Base-by-base conservation (phyloP, 345 rosid species). In the Anacardium occidentale region DNA sequence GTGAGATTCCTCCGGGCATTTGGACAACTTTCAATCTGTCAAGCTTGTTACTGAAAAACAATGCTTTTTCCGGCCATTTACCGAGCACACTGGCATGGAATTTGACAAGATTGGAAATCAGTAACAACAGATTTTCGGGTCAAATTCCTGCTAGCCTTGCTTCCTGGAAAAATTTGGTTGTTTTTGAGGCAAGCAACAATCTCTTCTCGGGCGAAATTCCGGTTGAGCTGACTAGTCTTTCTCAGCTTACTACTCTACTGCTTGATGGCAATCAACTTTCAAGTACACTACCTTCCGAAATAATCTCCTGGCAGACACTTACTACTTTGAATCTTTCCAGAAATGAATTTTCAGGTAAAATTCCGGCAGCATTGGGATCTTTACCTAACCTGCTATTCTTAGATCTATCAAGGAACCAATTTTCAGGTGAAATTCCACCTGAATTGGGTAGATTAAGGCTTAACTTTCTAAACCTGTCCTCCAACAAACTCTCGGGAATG, bases 101-200 rank as follows among this genome's bases (percentile, higher is more conserved):
- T 80, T 45, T 94, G 65, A 68, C 95, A 0, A 84, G 94, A 53
- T 68, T 92, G 56, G 96, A 94, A 71, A 82, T 92, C 15, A 84
- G 83, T 62, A 79, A 88, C 86, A 94, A 94, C 73, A 45, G 17
- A 15, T 90, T 94, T 73, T 87, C 90, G 0, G 98, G 98, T 45
- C 83, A 78, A 74, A 88, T 94, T 72, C 98, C 96, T 1, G 32
- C 24, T 11, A 77, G 29, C 10, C 73, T 86, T 20, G 84, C 81
- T 21, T 69, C 83, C 53, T 92, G 97, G 95, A 80, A 79, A 7
- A 81, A 80, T 42, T 21, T 94, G 78, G 68, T 29, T 3, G 91
- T 80, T 55, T 83, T 94, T 44, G 22, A 82, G 32, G 98, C 93
- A 1, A 85, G 91, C 67, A 88, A 92, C 83, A 94, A 94, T 76